Evolutionary conservation across 2,329 filamentous ascomycete species (phyloP), one percentile per base, ranked within the genome.

Genomic region (Calonectria hongkongensis): DNA sequence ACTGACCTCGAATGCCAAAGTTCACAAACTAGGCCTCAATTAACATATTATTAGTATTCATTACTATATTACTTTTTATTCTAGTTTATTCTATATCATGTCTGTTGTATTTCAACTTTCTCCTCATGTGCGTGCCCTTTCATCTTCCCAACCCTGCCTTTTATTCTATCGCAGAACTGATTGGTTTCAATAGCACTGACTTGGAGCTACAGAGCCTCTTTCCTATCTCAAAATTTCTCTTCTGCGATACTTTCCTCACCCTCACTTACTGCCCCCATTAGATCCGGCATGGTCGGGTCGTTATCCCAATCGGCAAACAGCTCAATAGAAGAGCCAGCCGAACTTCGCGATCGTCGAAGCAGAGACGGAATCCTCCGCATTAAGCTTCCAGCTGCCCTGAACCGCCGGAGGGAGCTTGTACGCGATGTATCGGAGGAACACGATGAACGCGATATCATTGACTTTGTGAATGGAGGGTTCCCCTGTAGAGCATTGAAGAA

Each of bases 401-500:
- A 68, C 18, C 66, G 12, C 9, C 62, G 41, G 9, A 68, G 33
- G 9, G 66, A 62, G 54, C 66, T 68, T 6, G 66, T n/a, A 5
- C 54, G 51, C 30, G 66, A 68, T 28, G 5, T 51, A 9, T 68
- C 7, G 18, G 66, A 68, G 6, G 51, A 68, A 21, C 27, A 36
- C 8, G 66, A 68, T 5, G 54, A 21, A 8, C 33, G 66, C 4
- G 48, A 33, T 2, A 13, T 21, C 21, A 62, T 30, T 0, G 51
- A 30, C 54, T n/a, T 50, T 18, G 30, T 33, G 1, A 62, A 36
- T 13, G 54, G 5, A 10, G 66, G 21, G 21, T 43, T 62, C 5
- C 43, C 43, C 18, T 62, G 51, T 25, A 68, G 8, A 7, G 33
- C 43, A 12, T 18, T 51, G 3, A 62, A 45, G 15, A 50, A 68